Conservation (phyloP, 2,329 filamentous ascomycete genomes). For the Dactylellina sp. region DNA sequence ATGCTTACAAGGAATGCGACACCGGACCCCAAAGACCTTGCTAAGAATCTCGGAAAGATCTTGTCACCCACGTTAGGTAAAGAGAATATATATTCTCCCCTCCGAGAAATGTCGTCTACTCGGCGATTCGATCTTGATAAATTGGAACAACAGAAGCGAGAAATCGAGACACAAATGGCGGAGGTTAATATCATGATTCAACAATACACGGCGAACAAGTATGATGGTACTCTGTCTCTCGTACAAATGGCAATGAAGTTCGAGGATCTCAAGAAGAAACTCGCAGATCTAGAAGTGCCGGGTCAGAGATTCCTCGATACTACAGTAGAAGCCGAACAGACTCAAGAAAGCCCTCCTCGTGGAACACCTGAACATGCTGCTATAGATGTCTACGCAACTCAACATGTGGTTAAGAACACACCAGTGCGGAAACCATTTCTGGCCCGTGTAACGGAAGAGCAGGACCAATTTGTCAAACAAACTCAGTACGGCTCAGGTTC, state of each 20-base stretch:
- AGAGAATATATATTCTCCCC: slow-evolving; percentile 39
- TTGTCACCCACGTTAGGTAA: slow-evolving; percentile 32
- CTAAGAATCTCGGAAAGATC: slow-evolving; percentile 34
- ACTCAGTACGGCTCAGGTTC: slow-evolving; percentile 42
- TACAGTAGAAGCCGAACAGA: slow-evolving; percentile 24
- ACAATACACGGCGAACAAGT: slow-evolving; percentile 37
- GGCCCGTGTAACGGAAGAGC: slow-evolving; percentile 32
- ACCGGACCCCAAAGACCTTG: slow-evolving; percentile 40
- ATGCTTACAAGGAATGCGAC: slow-evolving; percentile 45
- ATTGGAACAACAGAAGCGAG: slow-evolving; percentile 16
- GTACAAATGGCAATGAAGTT: slow-evolving; percentile 52
- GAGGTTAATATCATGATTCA: slow-evolving; percentile 40
- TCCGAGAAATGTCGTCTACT: slow-evolving; percentile 12
- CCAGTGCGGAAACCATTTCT: slow-evolving; percentile 31
- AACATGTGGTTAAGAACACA: slow-evolving; percentile 38
- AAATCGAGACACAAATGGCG: slow-evolving; percentile 39
- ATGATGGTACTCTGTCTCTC: slow-evolving; percentile 36
- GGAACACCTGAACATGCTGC: slow-evolving; percentile 36
- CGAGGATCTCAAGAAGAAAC: slow-evolving; percentile 41
- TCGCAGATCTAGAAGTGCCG: slow-evolving; percentile 17
- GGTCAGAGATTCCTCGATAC: neutral
- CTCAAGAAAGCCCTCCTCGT: slow-evolving; percentile 17
- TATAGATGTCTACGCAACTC: slow-evolving; percentile 49
- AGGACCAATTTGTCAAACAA: slow-evolving; percentile 46
- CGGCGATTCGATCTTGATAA: neutral